phyloP scores from a whole-genome alignment of 1,284 basidiomycete genomes.

The Porodaedalea pini region DNA sequence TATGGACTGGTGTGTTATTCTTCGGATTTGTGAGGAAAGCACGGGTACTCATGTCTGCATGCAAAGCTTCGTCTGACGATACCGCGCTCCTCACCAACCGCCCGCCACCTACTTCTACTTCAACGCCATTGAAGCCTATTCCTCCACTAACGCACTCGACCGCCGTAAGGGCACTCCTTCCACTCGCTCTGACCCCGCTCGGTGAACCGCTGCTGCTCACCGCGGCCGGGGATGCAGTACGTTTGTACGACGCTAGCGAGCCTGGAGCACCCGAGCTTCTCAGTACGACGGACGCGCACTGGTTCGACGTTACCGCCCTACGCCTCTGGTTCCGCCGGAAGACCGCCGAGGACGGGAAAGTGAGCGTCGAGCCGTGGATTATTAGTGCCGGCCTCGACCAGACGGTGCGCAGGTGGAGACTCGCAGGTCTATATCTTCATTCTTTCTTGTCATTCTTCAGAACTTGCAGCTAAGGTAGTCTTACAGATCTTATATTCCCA shows the following conservation, averaged over 20 bases:
- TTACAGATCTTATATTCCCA: constrained; percentile 49
- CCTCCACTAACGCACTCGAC: constrained; percentile 18
- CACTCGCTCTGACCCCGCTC: constrained; percentile 64
- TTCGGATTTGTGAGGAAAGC: neutral
- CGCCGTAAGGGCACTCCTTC: constrained; percentile 38
- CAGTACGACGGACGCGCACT: constrained; percentile 72
- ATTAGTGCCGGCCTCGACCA: constrained; percentile 81
- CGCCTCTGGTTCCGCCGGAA: constrained; percentile 63
- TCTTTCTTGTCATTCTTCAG: neutral
- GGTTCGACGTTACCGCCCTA: constrained; percentile 79
- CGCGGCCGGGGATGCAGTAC: constrained; percentile 78
- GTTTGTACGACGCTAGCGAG: constrained; percentile 66
- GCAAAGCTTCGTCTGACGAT: constrained; percentile 80
- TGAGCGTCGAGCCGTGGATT: constrained; percentile 66
- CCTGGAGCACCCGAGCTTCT: constrained; percentile 63
- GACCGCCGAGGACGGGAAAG: constrained; percentile 41
- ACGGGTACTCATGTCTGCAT: neutral
- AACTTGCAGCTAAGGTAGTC: neutral
- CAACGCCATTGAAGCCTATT: constrained; percentile 1
- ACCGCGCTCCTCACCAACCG: constrained; percentile 61
- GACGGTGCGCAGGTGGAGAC: constrained; percentile 79
- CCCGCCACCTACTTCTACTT: constrained; percentile 27
- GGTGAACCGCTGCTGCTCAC: constrained; percentile 71
- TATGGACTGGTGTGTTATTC: constrained; percentile 75
- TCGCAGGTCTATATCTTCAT: constrained; percentile 51